Evolutionary conservation across 2,329 filamentous ascomycete species (phyloP).

Genomic region (Cercospora sesami): DNA sequence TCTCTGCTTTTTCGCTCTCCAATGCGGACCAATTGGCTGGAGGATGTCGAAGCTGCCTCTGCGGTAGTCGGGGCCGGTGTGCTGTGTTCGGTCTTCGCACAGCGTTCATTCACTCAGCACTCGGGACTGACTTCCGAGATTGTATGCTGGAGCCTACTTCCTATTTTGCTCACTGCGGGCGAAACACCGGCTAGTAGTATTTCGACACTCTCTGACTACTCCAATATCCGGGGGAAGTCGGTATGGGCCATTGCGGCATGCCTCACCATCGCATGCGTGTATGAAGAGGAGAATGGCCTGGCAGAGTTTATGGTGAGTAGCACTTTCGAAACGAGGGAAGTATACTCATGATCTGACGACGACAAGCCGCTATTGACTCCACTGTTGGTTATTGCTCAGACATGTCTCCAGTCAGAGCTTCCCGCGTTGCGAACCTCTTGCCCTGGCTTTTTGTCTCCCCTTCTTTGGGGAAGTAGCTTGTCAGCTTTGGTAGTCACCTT

Average conservation of each 20-base stretch:
- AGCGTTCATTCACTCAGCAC: not conserved
- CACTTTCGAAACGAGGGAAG: not conserved
- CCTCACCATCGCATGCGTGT: not conserved
- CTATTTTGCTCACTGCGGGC: not conserved
- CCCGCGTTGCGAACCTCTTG: not conserved
- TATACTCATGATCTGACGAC: not conserved
- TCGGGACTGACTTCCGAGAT: not conserved
- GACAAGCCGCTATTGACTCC: slow-evolving; percentile 5
- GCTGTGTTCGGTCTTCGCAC: not conserved
- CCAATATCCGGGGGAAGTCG: not conserved
- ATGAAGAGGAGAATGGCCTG: not conserved
- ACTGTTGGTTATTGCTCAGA: not conserved
- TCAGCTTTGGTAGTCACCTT: not conserved
- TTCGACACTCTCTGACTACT: not conserved
- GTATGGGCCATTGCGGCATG: not conserved
- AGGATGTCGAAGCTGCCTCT: not conserved
- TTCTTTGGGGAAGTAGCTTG: not conserved
- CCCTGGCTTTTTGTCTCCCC: not conserved
- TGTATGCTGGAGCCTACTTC: not conserved
- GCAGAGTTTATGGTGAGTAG: slow-evolving; percentile 6
- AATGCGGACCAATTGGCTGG: not conserved
- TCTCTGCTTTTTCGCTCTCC: not conserved
- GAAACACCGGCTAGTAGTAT: not conserved
- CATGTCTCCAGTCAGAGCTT: not conserved
- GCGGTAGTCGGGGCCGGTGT: not conserved